phyloP scores from a whole-genome alignment of 2,329 filamentous ascomycete species.

The Exophiala xenobiotica region DNA sequence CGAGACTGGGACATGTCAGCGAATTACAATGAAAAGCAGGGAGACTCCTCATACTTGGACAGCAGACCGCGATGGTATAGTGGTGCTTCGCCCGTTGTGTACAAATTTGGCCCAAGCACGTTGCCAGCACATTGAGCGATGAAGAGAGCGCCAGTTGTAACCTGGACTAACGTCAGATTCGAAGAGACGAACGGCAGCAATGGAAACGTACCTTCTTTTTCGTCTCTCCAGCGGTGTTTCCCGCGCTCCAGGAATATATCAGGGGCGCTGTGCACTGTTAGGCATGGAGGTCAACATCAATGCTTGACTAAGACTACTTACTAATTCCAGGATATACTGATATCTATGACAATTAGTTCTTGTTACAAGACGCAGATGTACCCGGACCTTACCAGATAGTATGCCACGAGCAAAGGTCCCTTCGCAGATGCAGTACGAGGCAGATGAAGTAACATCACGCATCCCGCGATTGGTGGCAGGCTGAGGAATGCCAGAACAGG shows the following conservation, averaged over 20 bases:
- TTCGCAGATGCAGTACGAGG: constrained; percentile 48
- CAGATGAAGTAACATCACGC: constrained; percentile 54
- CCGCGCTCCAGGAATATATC: constrained; percentile 70
- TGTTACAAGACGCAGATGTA: too few relatives aligned
- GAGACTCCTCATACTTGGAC: constrained; percentile 47
- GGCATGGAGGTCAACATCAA: neutral
- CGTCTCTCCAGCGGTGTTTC: constrained; percentile 63
- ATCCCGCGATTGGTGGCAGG: constrained; percentile 58
- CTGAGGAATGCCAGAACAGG: constrained; percentile 56
- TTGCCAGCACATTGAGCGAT: constrained; percentile 66
- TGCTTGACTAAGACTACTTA: neutral
- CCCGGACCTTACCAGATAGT: constrained; percentile 47
- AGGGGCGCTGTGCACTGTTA: constrained; percentile 48
- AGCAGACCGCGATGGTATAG: constrained; percentile 58
- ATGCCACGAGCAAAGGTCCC: constrained; percentile 55
- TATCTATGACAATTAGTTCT: constrained; percentile 40
- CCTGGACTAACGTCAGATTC: constrained; percentile 27
- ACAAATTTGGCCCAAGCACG: constrained; percentile 62
- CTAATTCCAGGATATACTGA: constrained; percentile 60
- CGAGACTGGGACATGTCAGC: constrained; percentile 41
- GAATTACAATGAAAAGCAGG: neutral
- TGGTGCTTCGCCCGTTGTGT: constrained; percentile 60
- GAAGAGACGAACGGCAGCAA: neutral
- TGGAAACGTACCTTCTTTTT: constrained; percentile 55
- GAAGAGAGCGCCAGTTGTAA: constrained; percentile 63